A percentile compares a stretch with the other conserved stretches of the same genome.
phyloP scores from a whole-genome alignment of 805 yeast genomes.

The Wickerhamiella sorbophila region DNA sequence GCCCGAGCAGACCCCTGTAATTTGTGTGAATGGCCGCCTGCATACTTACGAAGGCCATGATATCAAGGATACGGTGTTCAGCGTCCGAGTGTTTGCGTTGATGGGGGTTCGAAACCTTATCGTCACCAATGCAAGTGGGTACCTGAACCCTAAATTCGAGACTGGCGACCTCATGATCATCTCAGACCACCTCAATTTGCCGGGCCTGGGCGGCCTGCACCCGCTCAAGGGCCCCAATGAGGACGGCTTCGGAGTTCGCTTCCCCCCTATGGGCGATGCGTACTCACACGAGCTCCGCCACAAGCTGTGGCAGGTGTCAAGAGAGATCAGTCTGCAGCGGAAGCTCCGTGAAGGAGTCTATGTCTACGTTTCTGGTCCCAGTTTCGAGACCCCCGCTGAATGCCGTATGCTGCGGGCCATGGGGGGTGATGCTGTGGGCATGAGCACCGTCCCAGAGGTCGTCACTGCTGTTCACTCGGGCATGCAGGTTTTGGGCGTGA shows the following conservation, averaged over 20 bases:
- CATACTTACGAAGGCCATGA: constrained; percentile 88
- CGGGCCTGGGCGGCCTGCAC: constrained; percentile 80
- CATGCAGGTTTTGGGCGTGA: constrained; percentile 65
- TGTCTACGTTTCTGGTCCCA: constrained; percentile 79
- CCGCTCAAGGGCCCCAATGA: constrained; percentile 82
- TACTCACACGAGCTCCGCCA: constrained; percentile 63
- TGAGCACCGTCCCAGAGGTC: constrained; percentile 97
- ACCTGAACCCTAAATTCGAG: constrained; percentile 46
- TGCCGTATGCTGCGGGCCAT: constrained; percentile 51
- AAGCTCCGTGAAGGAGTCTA: constrained; percentile 76
- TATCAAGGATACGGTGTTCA: constrained; percentile 71
- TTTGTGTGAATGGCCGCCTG: constrained; percentile 87
- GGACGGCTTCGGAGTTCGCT: constrained; percentile 69
- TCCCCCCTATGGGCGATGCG: constrained; percentile 79
- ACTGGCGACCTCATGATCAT: constrained; percentile 90
- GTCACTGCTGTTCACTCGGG: constrained; percentile 84
- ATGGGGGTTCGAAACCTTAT: constrained; percentile 50
- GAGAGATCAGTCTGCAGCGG: constrained; percentile 37
- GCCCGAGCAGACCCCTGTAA: constrained; percentile 52
- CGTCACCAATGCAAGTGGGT: constrained; percentile 97
- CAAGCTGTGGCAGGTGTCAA: constrained; percentile 41
- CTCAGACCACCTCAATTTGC: constrained; percentile 76
- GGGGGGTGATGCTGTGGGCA: constrained; percentile 93
- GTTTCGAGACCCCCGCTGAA: constrained; percentile 88
- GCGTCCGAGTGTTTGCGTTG: constrained; percentile 57